Evolutionary conservation across 2,329 filamentous ascomycete species (phyloP), one percentile per base, ranked within the genome.

Genomic region (Hawksworthiomyces lignivorus): DNA sequence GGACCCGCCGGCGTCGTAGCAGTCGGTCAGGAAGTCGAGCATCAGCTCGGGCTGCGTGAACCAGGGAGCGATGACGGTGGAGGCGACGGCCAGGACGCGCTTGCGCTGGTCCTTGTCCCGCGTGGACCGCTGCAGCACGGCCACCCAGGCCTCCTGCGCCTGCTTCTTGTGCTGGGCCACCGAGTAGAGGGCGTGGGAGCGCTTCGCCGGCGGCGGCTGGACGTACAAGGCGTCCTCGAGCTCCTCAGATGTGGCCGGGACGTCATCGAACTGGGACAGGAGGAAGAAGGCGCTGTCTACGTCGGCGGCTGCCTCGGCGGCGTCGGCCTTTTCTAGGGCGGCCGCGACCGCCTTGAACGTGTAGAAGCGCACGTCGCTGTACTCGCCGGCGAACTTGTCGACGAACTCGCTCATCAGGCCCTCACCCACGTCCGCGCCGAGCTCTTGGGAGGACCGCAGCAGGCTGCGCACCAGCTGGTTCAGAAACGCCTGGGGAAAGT

Each of bases 1-100:
- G 12, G 87, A 84, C 33, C 92, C 92, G 39, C 90, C 88, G 7
- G 81, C 69, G 54, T 96, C 75, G 66, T 94, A 97, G 22, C 82
- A 94, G 63, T 92, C 87, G n/a, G 88, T 95, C 42, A 98, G 67
- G 62, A 97, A 98, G 65, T 98, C 92, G 72, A 95, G 88, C 26
- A 98, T 73, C 30, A 94, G 72, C 56, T 97, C 90, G 2, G 88
- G 84, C 48, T 87, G 85, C 36, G 72, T 75, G 62, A 97, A 95
- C 85, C 87, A 94, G 1, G 90, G 89, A 19, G 85, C 84, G 52
- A 96, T 87, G 26, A 80, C 80, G 31, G 77, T 76, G 2, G 86
- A 80, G 64, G 94, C 82, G 47, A 84, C 74, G 46, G 77, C 74
- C 36, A 98, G 71, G 3, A 95, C 72, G 36, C 70, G 69, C 60